Percentiles rank a stretch among this genome's conserved stretches.
Conservation (phyloP, 345 rosid species). For the Moringa oleifera region DNA sequence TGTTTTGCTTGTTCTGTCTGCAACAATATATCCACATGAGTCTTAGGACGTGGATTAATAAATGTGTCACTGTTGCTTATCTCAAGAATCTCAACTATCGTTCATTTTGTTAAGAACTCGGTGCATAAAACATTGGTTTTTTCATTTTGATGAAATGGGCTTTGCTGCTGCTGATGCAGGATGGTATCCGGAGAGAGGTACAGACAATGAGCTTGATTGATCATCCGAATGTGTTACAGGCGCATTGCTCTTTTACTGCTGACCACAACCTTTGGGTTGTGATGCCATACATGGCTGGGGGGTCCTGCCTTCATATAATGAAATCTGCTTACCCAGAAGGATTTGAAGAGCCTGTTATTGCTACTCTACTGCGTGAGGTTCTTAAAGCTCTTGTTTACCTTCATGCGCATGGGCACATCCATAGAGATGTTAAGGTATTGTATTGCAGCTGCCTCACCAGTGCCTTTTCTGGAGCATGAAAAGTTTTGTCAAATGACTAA, state of each 20-base stretch:
- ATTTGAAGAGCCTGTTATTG: conserved; percentile 94
- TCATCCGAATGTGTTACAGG: conserved; percentile 80
- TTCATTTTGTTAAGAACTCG: neutral
- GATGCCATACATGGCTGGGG: conserved; percentile 99
- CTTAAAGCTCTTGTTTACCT: conserved; percentile 95
- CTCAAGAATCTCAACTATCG: neutral
- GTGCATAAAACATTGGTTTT: neutral
- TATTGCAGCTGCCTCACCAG: conserved; percentile 1
- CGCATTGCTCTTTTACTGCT: conserved; percentile 87
- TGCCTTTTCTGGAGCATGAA: neutral
- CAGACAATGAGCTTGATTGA: conserved; percentile 88
- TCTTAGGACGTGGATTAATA: neutral
- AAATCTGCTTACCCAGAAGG: conserved; percentile 79
- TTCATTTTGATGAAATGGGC: neutral
- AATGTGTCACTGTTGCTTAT: neutral
- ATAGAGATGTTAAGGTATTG: conserved; percentile 94
- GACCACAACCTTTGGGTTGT: conserved; percentile 93
- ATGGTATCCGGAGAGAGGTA: conserved; percentile 93
- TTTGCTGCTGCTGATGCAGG: conserved; percentile 44
- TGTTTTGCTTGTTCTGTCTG: neutral
- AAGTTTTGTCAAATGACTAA: too few relatives aligned
- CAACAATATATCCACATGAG: neutral
- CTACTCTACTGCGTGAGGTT: conserved; percentile 78
- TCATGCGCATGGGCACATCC: conserved; percentile 92
- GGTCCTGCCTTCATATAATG: conserved; percentile 96